Evolutionary conservation across 306 rosid species (phyloP).

Genomic region (Hippophae rhamnoides): DNA sequence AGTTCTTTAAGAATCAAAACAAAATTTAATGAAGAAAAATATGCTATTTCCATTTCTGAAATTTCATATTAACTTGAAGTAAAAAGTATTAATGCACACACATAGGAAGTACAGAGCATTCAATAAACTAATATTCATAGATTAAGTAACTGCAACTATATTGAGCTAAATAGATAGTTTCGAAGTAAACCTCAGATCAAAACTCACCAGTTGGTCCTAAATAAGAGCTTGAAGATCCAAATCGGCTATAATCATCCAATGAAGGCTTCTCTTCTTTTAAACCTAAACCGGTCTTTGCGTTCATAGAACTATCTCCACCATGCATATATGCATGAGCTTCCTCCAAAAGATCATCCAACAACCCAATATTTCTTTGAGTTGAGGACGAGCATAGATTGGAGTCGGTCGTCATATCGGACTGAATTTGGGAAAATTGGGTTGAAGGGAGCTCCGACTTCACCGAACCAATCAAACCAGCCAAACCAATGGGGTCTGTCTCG

Average conservation of each 20-base stretch:
- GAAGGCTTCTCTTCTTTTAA: slow-evolving; percentile 33
- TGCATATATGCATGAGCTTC: slow-evolving; percentile 35
- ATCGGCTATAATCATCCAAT: slow-evolving; percentile 30
- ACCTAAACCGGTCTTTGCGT: slow-evolving; percentile 18
- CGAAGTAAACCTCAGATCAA: neutral
- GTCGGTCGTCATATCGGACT: slow-evolving; percentile 23
- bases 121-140: no score
- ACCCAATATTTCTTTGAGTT: slow-evolving; percentile 17
- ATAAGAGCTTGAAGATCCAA: slow-evolving; percentile 29
- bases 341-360: slow-evolving; percentile 45
- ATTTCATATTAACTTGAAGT: no score
- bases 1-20: no score
- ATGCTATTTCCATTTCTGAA: no score
- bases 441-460: slow-evolving; percentile 59
- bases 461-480: slow-evolving; percentile 16
- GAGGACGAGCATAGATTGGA: slow-evolving; percentile 21
- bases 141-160: no score
- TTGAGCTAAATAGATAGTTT: no score
- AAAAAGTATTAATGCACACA: no score
- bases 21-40: no score
- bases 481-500: slow-evolving; percentile 22
- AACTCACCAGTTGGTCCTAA: slow-evolving; percentile 34
- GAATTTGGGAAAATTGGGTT: slow-evolving; percentile 38
- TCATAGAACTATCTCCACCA: slow-evolving; percentile 24
- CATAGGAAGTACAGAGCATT: no score